A percentile compares a stretch with the other conserved stretches of the same genome.
These are phyloP conservation scores for Leishmania mexicana DNA, from an alignment of 208 protist species.

Conservation along the genomic window DNA sequence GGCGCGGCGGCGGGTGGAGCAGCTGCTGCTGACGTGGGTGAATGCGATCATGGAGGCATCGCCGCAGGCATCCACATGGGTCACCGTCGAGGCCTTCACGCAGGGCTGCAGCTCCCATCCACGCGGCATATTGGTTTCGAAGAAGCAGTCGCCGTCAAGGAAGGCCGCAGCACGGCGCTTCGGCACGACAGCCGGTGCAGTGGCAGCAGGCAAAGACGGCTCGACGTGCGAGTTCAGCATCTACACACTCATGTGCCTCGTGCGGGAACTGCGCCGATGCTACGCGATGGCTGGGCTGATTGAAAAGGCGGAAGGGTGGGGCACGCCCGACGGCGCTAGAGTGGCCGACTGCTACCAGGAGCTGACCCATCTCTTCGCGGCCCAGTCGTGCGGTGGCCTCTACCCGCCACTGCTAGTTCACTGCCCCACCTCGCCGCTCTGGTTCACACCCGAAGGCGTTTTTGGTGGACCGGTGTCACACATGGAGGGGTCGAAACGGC, in stretches of 20 bases:
- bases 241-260: conserved; percentile 48
- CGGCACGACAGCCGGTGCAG: not conserved
- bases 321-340: not conserved
- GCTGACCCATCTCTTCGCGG: conserved; percentile 47
- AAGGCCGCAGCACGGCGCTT: not conserved
- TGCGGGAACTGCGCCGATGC: conserved; percentile 57
- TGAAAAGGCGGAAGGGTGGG: not conserved
- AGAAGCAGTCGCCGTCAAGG: conserved; percentile 1
- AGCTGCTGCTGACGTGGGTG: conserved; percentile 73
- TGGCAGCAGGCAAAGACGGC: not conserved
- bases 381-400: conserved; percentile 62
- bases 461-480: conserved; percentile 11
- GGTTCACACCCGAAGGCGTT: conserved; percentile 31
- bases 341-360: conserved; percentile 40
- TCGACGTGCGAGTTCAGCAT: conserved; percentile 37
- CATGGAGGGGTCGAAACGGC: conserved; percentile 11
- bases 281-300: conserved; percentile 25
- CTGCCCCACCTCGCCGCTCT: conserved; percentile 41
- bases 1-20: conserved; percentile 39
- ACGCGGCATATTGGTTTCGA: conserved; percentile 10
- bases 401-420: conserved; percentile 66
- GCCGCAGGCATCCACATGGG: conserved; percentile 36
- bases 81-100: conserved; percentile 26
- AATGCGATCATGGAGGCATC: conserved; percentile 69
- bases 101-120: conserved; percentile 6